phyloP scores from a whole-genome alignment of 176 grass and related monocot genomes.

The Chrysopogon serrulatus region DNA sequence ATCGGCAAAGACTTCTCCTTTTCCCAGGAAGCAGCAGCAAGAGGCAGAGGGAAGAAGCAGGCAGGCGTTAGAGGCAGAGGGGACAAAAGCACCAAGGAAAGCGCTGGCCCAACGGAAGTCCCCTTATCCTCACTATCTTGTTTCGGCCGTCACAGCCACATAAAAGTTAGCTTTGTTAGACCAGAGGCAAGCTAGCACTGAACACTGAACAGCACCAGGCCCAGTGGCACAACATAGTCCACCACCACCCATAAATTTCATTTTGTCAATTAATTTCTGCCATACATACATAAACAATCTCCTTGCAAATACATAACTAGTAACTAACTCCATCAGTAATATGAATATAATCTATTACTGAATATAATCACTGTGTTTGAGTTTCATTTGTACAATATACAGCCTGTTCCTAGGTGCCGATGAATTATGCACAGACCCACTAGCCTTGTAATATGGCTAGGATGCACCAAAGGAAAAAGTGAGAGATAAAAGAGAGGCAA shows the following conservation, averaged over 20 bases:
- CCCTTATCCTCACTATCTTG: slow-evolving; percentile 41
- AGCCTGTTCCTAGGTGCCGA: neutral
- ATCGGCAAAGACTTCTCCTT: neutral
- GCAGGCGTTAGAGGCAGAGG: neutral
- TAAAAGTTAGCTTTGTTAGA: slow-evolving; percentile 23
- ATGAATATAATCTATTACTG: too few species aligned
- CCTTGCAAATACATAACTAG: neutral
- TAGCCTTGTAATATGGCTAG: slow-evolving; percentile 28
- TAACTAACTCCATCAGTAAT: neutral
- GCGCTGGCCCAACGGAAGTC: neutral
- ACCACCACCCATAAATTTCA: neutral
- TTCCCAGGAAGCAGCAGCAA: neutral
- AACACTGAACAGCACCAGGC: neutral
- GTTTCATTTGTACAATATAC: neutral
- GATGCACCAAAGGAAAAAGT: neutral
- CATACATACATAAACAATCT: neutral
- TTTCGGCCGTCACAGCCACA: slow-evolving; percentile 29
- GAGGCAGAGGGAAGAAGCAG: neutral
- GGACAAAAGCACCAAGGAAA: neutral
- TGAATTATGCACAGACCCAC: slow-evolving; percentile 34
- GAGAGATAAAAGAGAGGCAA: neutral
- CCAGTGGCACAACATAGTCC: neutral
- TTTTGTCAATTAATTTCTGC: neutral
- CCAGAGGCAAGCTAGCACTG: neutral
- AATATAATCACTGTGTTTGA: neutral